Conservation (phyloP, 306 rosid species). For the Gynostemma pentaphyllum region DNA sequence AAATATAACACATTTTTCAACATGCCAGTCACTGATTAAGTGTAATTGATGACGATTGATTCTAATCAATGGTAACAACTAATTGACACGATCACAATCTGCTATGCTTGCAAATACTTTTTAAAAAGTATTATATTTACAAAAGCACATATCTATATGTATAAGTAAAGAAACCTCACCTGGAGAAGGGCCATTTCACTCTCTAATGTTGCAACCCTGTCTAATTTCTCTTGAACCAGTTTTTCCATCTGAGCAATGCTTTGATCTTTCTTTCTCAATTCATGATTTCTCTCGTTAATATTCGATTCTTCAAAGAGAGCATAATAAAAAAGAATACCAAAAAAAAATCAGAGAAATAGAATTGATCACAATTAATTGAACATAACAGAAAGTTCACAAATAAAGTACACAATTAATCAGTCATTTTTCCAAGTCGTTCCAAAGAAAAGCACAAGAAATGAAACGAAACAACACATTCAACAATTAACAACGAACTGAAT, state of each 20-base stretch:
- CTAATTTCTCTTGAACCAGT: slow-evolving; percentile 13
- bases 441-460: neutral
- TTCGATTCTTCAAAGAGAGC: slow-evolving; percentile 13
- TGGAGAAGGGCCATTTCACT: slow-evolving; percentile 16
- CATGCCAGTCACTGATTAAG: too few relatives aligned
- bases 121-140: too few relatives aligned
- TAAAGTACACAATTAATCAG: neutral
- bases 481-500: neutral
- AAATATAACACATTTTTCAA: too few relatives aligned
- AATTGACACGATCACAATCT: too few relatives aligned
- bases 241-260: slow-evolving; percentile 13
- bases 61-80: too few relatives aligned
- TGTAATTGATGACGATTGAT: too few relatives aligned
- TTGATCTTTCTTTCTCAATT: slow-evolving; percentile 14
- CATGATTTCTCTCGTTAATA: slow-evolving; percentile 11
- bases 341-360: neutral
- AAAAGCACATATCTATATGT: too few relatives aligned
- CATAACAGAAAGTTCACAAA: neutral
- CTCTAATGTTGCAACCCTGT: neutral
- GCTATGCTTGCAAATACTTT: too few relatives aligned
- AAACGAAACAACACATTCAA: neutral
- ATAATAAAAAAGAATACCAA: neutral
- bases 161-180: slow-evolving; percentile 11
- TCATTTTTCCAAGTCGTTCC: neutral
- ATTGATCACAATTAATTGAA: neutral